Percentiles rank a stretch among this genome's conserved stretches.
Evolutionary conservation across 2,329 filamentous ascomycete species (phyloP).

Genomic region (Penicillium sp.): DNA sequence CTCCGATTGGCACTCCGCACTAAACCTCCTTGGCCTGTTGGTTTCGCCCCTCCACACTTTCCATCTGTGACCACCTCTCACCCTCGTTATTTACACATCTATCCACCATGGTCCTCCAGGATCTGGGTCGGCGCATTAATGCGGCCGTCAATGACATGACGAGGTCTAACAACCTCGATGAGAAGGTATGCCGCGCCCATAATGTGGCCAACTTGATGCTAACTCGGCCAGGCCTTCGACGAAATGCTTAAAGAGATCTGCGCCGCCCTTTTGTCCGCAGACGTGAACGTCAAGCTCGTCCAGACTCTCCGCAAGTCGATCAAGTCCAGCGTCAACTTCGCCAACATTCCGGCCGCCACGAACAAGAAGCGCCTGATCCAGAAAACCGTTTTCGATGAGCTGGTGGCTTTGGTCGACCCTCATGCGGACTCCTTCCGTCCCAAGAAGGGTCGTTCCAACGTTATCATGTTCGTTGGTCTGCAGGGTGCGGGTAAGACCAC

Average conservation of each 20-base stretch:
- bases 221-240: constrained; percentile 73
- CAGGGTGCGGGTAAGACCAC: constrained; percentile 98
- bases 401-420: constrained; percentile 92
- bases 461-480: constrained; percentile 99
- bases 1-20: constrained; percentile 39
- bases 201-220: constrained; percentile 7
- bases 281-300: constrained; percentile 95
- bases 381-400: constrained; percentile 94
- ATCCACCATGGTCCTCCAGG: constrained; percentile 87
- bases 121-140: constrained; percentile 97
- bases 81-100: neutral
- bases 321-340: constrained; percentile 86
- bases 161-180: constrained; percentile 86
- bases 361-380: constrained; percentile 99
- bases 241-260: constrained; percentile 98
- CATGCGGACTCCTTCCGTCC: constrained; percentile 94
- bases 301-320: constrained; percentile 90
- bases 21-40: constrained; percentile 22
- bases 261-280: constrained; percentile 89
- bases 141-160: constrained; percentile 92
- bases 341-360: constrained; percentile 81
- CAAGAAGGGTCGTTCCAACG: constrained; percentile 91
- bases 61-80: constrained; percentile 1
- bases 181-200: constrained; percentile 64
- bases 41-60: constrained; percentile 22